A percentile compares a stretch with the other conserved stretches of the same genome.
Evolutionary conservation across 2,329 filamentous ascomycete species (phyloP).

Genomic region (Hypoxylon sp.): DNA sequence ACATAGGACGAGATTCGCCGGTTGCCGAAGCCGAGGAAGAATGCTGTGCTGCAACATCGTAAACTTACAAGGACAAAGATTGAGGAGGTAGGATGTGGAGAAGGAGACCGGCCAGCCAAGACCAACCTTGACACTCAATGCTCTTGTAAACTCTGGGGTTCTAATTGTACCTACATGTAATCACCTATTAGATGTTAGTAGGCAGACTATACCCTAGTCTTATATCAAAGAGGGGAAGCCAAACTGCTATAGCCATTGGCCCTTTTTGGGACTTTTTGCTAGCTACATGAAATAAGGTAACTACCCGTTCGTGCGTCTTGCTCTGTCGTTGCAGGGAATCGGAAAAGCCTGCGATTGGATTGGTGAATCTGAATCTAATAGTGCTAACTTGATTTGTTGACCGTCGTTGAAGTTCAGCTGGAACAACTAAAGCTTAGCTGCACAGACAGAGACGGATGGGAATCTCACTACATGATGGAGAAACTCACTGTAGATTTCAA

Average conservation of each 20-base stretch:
- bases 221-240: conserved; percentile 10
- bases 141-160: conserved; percentile 20
- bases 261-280: conserved; percentile 11
- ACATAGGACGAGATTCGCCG: conserved; percentile 20
- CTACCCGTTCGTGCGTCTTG: conserved; percentile 2
- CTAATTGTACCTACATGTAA: not conserved
- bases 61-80: conserved; percentile 22
- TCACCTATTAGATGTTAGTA: too few relatives aligned
- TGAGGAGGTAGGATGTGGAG: conserved; percentile 30
- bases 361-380: conserved; percentile 16
- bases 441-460: conserved; percentile 2
- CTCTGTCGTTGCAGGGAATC: conserved; percentile 9
- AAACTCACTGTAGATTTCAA: not conserved
- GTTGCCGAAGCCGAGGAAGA: conserved; percentile 34
- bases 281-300: conserved; percentile 9
- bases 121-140: conserved; percentile 10
- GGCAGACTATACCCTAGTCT: too few relatives aligned
- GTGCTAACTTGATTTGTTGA: conserved; percentile 29
- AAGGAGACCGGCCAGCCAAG: conserved; percentile 13
- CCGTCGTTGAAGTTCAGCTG: too few relatives aligned
- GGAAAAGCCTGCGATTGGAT: conserved; percentile 8
- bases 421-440: too few relatives aligned
- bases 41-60: conserved; percentile 13
- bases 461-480: not conserved
- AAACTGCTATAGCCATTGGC: conserved; percentile 12